Base-by-base conservation (phyloP, 176 grass and related monocot species). In the Raddia distichophylla region DNA sequence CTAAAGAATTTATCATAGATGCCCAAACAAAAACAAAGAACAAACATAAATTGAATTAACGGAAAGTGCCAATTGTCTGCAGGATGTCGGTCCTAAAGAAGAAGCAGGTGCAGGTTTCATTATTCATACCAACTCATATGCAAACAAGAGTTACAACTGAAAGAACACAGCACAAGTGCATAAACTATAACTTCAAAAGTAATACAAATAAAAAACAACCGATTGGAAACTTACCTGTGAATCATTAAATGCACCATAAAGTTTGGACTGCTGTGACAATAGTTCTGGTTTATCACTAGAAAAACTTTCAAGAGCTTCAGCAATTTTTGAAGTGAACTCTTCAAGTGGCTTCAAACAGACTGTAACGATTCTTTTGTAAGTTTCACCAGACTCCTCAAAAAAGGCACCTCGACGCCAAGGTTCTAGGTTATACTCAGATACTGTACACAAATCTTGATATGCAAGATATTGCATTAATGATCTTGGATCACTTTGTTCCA, bases 321-420 rank as follows among this genome's bases (percentile, higher is more conserved):
- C 68, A 70, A 99, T 79, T 86, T 87, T 93, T 66, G 79, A 88
- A 15, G 89, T 84, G 32, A 99, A 91, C 18, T 93, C 88, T 44
- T 88, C 89, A 74, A 99, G 86, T 78, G 93, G 96, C 64, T 82
- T 99, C 84, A 99, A 84, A 73, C 96, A 99, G 60, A 74, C 67
- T 59, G 83, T 91, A 33, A 88, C 75, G 70, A 88, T 88, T 86
- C 87, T 89, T 93, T 80, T 89, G 77, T 99, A 99, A 54, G 82
- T 99, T 83, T 93, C 96, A 86, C 93, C 91, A 81, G 88, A 95
- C 74, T 95, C 93, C 85, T 95, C 93, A 7, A 95, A 99, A 77
- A 99, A 90, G 27, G 96, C 91, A 81, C 62, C 79, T 60, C 91
- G 85, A 60, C 93, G 88, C 96, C 93, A 99, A 68, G 88, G 81